Evolutionary conservation across 2,329 filamentous ascomycete species (phyloP).

Genomic region (Pseudocercospora pini-densiflorae): DNA sequence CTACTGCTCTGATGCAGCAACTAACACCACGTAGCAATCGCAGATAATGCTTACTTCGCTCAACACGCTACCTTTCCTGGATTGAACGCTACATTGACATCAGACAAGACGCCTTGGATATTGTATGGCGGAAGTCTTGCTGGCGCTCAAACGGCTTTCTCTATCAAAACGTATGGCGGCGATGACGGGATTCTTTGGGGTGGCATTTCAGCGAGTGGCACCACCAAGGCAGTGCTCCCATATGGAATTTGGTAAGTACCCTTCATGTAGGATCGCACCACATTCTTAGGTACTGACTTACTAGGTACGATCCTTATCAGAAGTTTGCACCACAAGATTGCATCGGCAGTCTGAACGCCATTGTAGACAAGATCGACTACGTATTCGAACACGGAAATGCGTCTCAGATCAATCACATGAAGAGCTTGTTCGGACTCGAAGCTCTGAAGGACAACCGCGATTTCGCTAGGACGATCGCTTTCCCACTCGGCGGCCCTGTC

Average conservation of each 20-base stretch:
- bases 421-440: slow-evolving; percentile 58
- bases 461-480: slow-evolving; percentile 55
- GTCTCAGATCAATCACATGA: slow-evolving; percentile 51
- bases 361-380: slow-evolving; percentile 62
- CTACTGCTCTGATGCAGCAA: slow-evolving; percentile 10
- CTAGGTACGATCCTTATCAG: slow-evolving; percentile 59
- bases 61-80: slow-evolving; percentile 53
- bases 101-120: slow-evolving; percentile 53
- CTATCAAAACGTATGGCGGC: slow-evolving; percentile 53
- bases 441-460: slow-evolving; percentile 56
- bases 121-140: slow-evolving; percentile 52
- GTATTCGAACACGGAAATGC: slow-evolving; percentile 51
- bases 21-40: slow-evolving; percentile 44
- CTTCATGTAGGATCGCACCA: neutral
- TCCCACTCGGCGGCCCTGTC: slow-evolving; percentile 38
- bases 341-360: slow-evolving; percentile 58
- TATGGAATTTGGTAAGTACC: slow-evolving; percentile 59
- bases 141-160: slow-evolving; percentile 51
- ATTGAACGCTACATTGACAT: slow-evolving; percentile 47
- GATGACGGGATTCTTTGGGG: slow-evolving; percentile 69
- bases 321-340: slow-evolving; percentile 65
- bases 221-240: slow-evolving; percentile 75
- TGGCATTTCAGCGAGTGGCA: slow-evolving; percentile 76
- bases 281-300: neutral
- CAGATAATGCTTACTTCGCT: slow-evolving; percentile 58